Conservation (phyloP, 2,329 filamentous ascomycete species). For the Claviceps quebecensis region DNA sequence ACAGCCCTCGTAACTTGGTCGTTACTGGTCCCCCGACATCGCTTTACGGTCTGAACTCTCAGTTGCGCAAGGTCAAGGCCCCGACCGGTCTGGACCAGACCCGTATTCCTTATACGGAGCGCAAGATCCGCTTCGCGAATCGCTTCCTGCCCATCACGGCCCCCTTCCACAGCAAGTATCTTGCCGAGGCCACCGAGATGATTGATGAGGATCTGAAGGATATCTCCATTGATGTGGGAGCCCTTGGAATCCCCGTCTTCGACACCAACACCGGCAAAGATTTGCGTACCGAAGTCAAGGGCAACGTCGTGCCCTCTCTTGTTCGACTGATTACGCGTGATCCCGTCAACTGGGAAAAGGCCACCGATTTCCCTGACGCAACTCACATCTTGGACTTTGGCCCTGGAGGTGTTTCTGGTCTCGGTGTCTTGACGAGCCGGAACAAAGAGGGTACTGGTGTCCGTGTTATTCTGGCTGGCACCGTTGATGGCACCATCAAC, state of each 20-base stretch:
- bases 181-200: slow-evolving; percentile 64
- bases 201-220: slow-evolving; percentile 82
- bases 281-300: slow-evolving; percentile 52
- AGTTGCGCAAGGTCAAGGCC: slow-evolving; percentile 92
- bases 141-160: slow-evolving; percentile 95
- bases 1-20: slow-evolving; percentile 93
- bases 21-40: slow-evolving; percentile 94
- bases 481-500: slow-evolving; percentile 76
- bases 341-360: slow-evolving; percentile 89
- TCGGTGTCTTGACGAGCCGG: slow-evolving; percentile 90
- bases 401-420: slow-evolving; percentile 88
- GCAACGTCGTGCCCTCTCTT: slow-evolving; percentile 73
- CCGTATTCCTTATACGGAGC: slow-evolving; percentile 83
- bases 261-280: slow-evolving; percentile 85
- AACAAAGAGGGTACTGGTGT: slow-evolving; percentile 99
- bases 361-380: slow-evolving; percentile 77
- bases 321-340: slow-evolving; percentile 91
- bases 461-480: slow-evolving; percentile 84
- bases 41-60: slow-evolving; percentile 87
- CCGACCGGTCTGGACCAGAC: slow-evolving; percentile 95
- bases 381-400: slow-evolving; percentile 96
- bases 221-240: slow-evolving; percentile 57
- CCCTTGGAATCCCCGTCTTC: slow-evolving; percentile 73
- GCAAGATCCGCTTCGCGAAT: slow-evolving; percentile 93
- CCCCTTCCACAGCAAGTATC: slow-evolving; percentile 94